A percentile compares a stretch with the other conserved stretches of the same genome.
These are phyloP conservation scores for Exophiala aquamarina DNA, from an alignment of 2,329 filamentous ascomycete species.

Conservation along the genomic window DNA sequence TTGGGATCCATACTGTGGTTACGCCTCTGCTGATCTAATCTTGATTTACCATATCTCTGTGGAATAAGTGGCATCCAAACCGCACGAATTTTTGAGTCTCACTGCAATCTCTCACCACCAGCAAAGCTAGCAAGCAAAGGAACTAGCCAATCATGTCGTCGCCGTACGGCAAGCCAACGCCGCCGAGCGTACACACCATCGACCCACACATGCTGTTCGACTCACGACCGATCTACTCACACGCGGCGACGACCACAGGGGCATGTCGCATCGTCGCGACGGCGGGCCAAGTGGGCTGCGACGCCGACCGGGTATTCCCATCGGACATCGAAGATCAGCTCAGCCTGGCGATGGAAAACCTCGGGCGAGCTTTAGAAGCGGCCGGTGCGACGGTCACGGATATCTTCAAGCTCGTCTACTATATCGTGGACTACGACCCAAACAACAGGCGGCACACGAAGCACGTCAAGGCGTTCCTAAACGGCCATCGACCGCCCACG, in stretches of 20 bases:
- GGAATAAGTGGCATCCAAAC: too few species aligned
- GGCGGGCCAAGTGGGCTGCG: conserved; percentile 38
- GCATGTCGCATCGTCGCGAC: conserved; percentile 18
- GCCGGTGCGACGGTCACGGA: conserved; percentile 38
- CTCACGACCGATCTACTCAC: conserved; percentile 19
- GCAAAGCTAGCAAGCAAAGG: too few species aligned
- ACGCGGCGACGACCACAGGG: conserved; percentile 15
- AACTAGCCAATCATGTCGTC: not conserved
- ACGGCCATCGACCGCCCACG: conserved; percentile 42
- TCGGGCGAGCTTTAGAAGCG: conserved; percentile 38
- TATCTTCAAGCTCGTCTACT: conserved; percentile 44
- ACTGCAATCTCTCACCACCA: too few species aligned
- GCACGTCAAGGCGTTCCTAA: conserved; percentile 40
- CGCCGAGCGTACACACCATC: conserved; percentile 16
- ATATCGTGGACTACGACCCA: conserved; percentile 47
- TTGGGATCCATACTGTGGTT: too few species aligned
- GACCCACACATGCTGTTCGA: conserved; percentile 15
- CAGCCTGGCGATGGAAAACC: conserved; percentile 40
- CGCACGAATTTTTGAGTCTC: too few species aligned
- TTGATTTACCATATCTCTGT: too few species aligned
- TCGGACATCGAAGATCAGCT: conserved; percentile 44
- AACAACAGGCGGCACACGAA: conserved; percentile 37
- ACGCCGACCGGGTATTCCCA: conserved; percentile 35
- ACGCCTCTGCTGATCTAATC: too few species aligned
- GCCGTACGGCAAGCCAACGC: conserved; percentile 4